Base-by-base conservation (phyloP, 73 alveolate genomes). In the Paramecium caudatum region DNA sequence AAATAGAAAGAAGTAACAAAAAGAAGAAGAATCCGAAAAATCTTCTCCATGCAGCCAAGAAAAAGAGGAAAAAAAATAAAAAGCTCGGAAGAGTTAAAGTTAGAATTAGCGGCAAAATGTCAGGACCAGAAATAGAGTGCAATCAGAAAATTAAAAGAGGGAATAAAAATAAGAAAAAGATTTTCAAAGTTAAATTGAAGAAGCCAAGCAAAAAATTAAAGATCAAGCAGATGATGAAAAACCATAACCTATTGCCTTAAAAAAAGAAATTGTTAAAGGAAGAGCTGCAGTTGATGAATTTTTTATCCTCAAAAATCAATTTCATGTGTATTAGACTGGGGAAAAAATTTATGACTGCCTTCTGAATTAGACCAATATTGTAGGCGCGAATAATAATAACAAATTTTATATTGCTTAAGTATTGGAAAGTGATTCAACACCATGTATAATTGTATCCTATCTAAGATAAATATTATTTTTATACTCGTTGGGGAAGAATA, bases 401-500 rank as follows among this genome's bases (percentile, higher is more conserved):
- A 65, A 65, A 65, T 65, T 65, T 65, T 65, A 33, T 43, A 65
- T 33, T n/a, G 83, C 49, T 13, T 65, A 65, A 65, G 39, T 65
- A 3, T 8, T 65, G 17, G 55, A 30, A 33, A 65, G 83, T 33
- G 83, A 65, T 65, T n/a, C n/a, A n/a, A n/a, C n/a, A 25, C 80
- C 80, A 10, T 55, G 80, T 55, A 55, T 0, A 23, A 23, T 10
- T 23, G 2, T 19, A 55, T 46, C 10, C 12, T 23, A 23, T 55
- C 30, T 55, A 27, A 55, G 80, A 12, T 23, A 55, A 55, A 25
- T 65, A 65, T 9, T 65, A 36, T 65, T 65, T 30, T 65, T 36
- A 32, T 15, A 65, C 83, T 10, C 27, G 83, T 32, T 65, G 83
- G 83, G 83, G 83, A 3, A 65, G 83, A 32, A 43, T 65, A 30